These are phyloP conservation scores for Liriodendron chinense DNA, from an alignment of 164 flowering plant genomes.

Conservation along the genomic window DNA sequence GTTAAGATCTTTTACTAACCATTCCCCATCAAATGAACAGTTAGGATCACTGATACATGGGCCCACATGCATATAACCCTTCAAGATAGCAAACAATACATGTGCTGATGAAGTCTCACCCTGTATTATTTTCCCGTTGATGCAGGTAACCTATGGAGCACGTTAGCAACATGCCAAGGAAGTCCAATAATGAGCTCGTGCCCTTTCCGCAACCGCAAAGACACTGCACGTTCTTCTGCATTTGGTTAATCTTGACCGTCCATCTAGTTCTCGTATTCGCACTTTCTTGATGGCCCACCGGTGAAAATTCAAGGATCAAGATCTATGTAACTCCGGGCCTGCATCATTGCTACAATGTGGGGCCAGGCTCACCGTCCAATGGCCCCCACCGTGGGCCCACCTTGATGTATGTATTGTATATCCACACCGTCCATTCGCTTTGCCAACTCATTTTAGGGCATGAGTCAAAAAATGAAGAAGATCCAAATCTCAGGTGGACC, in stretches of 20 bases:
- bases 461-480: too few relatives aligned
- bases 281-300: not conserved
- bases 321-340: too few relatives aligned
- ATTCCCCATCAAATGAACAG: not conserved
- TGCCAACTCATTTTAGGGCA: too few relatives aligned
- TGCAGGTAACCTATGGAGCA: not conserved
- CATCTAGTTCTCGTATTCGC: not conserved
- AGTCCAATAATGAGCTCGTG: not conserved
- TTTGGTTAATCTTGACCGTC: not conserved
- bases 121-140: not conserved
- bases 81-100: too few relatives aligned
- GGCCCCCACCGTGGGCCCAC: too few relatives aligned
- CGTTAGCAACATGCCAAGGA: not conserved
- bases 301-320: not conserved
- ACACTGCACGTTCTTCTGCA: not conserved
- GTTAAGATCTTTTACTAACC: too few relatives aligned
- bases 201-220: not conserved
- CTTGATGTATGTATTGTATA: too few relatives aligned
- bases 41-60: not conserved
- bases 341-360: too few relatives aligned
- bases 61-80: not conserved
- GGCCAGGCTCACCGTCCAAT: too few relatives aligned
- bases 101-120: too few relatives aligned
- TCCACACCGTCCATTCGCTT: too few relatives aligned
- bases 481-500: too few relatives aligned